Base-by-base conservation (phyloP, 2,329 filamentous ascomycete genomes). In the Capronia coronata region DNA sequence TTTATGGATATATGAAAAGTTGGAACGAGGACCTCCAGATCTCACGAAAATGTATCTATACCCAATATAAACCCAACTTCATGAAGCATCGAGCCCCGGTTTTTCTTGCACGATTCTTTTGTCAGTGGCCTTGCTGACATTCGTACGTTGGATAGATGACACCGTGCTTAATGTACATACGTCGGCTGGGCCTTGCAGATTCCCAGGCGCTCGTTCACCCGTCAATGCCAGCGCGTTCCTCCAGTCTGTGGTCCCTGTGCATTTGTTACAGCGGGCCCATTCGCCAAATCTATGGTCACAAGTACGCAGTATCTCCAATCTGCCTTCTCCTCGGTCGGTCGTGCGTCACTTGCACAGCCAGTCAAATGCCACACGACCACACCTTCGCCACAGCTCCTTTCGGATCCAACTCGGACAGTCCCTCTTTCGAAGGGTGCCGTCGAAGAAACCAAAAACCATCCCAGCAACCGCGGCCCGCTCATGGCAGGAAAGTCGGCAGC, bases 61-160 rank as follows among this genome's bases (percentile, higher is more conserved):
- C 50, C 46, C 48, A 54, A 55, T 50, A 49, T 53, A 53, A 29
- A 51, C 29, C n/a, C 35, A 35, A 42, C n/a, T 45, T 29, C 40
- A 48, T 43, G 19, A 47, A 16, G 35, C 43, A 37, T 35, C 19
- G 11, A 32, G 19, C 27, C 29, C 9, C 38, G n/a, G 27, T 40
- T 35, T 55, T n/a, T n/a, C 29, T 13, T 44, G 38, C 34, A 19
- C 27, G 22, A 22, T 18, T 9, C n/a, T 19, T 38, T 47, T 35
- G 50, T 50, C 52, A 56, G 47, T 49, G 37, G 22, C 42, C 29
- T 35, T 44, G 49, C 46, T 55, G 52, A 51, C 46, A 35, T 25
- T 2, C 21, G 23, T 14, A 41, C 13, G 4, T 4, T 37, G 34
- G 34, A 13, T 18, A 37, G 34, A 19, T 37, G 34, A 37, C 18